Percentiles rank a stretch among this genome's conserved stretches.
Evolutionary conservation across 2,329 filamentous ascomycete species (phyloP).

Genomic region (Cytospora leucostoma): DNA sequence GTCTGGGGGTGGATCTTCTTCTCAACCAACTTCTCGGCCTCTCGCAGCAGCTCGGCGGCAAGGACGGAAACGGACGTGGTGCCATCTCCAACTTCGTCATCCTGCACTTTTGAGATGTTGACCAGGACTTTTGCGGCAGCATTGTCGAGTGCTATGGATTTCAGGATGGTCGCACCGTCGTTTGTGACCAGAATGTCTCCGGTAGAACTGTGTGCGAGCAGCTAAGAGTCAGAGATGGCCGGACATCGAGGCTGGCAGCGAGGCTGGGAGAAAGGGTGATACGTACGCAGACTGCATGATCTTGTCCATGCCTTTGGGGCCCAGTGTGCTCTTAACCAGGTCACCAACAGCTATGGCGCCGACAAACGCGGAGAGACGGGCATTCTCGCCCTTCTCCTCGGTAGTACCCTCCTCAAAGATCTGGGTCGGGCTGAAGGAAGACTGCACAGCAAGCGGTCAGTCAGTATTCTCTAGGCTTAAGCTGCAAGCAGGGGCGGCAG

Average conservation of each 20-base stretch:
- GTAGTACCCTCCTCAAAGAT: conserved; percentile 97
- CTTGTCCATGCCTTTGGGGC: conserved; percentile 99
- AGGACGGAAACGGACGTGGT: conserved; percentile 97
- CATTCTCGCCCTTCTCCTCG: conserved; percentile 99
- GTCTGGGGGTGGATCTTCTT: conserved; percentile 99
- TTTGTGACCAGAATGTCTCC: conserved; percentile 98
- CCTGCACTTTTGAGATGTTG: conserved; percentile 99
- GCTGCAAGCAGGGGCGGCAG: not conserved
- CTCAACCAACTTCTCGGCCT: conserved; percentile 95
- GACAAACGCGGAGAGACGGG: conserved; percentile 95
- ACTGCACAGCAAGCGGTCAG: conserved; percentile 34
- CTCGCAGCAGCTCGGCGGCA: conserved; percentile 89
- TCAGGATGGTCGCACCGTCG: conserved; percentile 96
- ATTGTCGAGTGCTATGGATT: conserved; percentile 97
- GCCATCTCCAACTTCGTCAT: conserved; percentile 97
- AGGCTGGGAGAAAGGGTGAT: conserved; percentile 23
- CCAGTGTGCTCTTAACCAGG: conserved; percentile 93
- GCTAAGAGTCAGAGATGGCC: conserved; percentile 21
- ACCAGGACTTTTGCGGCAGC: conserved; percentile 97
- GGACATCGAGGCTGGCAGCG: not conserved
- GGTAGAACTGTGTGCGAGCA: conserved; percentile 66
- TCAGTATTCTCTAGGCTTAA: conserved; percentile 10
- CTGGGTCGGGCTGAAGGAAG: conserved; percentile 84
- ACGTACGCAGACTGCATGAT: conserved; percentile 91
- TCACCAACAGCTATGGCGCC: conserved; percentile 98